Evolutionary conservation across 2,329 filamentous ascomycete species (phyloP).

Genomic region (Alternaria atra): DNA sequence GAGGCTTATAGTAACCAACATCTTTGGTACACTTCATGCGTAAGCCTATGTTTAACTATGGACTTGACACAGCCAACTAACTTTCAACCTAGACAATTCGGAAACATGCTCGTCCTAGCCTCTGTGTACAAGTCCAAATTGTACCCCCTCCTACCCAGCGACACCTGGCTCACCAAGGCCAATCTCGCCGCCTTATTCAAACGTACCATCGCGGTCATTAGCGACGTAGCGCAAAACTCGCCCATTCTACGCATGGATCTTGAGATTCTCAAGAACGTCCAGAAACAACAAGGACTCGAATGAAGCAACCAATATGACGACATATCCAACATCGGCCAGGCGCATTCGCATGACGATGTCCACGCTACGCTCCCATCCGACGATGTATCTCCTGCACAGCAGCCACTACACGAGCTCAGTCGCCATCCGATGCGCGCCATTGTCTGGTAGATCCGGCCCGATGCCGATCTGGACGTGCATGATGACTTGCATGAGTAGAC

Average conservation of each 20-base stretch:
- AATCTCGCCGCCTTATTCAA: slow-evolving; percentile 39
- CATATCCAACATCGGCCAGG: slow-evolving; percentile 1
- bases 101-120: slow-evolving; percentile 89
- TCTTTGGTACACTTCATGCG: slow-evolving; percentile 87
- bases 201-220: slow-evolving; percentile 77
- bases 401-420: slow-evolving; percentile 1
- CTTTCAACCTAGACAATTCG: slow-evolving; percentile 79
- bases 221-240: slow-evolving; percentile 73
- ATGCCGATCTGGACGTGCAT: slow-evolving; percentile 15
- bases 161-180: slow-evolving; percentile 35
- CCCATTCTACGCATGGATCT: slow-evolving; percentile 79
- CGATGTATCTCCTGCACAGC: slow-evolving; percentile 3
- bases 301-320: slow-evolving; percentile 11
- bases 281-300: slow-evolving; percentile 28
- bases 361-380: slow-evolving; percentile 1
- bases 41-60: slow-evolving; percentile 26
- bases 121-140: slow-evolving; percentile 74
- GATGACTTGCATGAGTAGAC: slow-evolving; percentile 17
- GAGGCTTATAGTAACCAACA: slow-evolving; percentile 88
- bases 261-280: slow-evolving; percentile 69
- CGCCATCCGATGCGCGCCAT: slow-evolving; percentile 10
- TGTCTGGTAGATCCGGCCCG: slow-evolving; percentile 2
- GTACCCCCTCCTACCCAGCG: slow-evolving; percentile 41
- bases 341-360: not conserved
- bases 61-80: slow-evolving; percentile 14